phyloP scores from a whole-genome alignment of 768 basidiomycete genomes.

The Paxillus rubicundulus region DNA sequence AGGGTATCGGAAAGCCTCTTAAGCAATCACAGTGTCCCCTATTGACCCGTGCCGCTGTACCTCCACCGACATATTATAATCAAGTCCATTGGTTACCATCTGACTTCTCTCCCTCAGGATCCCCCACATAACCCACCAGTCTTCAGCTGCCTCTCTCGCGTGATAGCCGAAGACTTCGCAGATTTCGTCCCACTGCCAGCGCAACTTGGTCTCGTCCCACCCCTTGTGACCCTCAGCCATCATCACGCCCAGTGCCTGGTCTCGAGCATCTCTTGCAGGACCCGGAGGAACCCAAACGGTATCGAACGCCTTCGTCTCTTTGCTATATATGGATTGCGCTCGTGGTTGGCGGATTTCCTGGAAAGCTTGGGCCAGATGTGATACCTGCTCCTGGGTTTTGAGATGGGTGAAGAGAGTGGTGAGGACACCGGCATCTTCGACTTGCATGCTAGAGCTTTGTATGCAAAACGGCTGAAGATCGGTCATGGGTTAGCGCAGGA shows the following conservation, averaged over 20 bases:
- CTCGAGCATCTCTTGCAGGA: slow-evolving; percentile 45
- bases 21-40: slow-evolving; percentile 5
- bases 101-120: slow-evolving; percentile 41
- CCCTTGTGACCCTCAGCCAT: slow-evolving; percentile 27
- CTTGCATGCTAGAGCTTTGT: slow-evolving; percentile 33
- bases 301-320: slow-evolving; percentile 43
- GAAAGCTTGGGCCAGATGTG: slow-evolving; percentile 52
- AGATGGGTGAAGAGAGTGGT: slow-evolving; percentile 42
- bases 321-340: slow-evolving; percentile 39
- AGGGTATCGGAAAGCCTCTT: background rate
- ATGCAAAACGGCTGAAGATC: slow-evolving; percentile 47
- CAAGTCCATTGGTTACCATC: background rate
- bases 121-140: slow-evolving; percentile 68
- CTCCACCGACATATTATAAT: slow-evolving; percentile 6
- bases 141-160: slow-evolving; percentile 56
- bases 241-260: slow-evolving; percentile 34
- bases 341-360: slow-evolving; percentile 59
- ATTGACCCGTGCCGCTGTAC: slow-evolving; percentile 2
- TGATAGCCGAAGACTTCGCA: slow-evolving; percentile 53
- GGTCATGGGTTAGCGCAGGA: background rate
- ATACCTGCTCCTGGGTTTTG: slow-evolving; percentile 45
- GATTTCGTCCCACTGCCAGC: slow-evolving; percentile 55
- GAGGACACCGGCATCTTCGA: slow-evolving; percentile 36
- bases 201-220: slow-evolving; percentile 50
- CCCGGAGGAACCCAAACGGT: slow-evolving; percentile 46